Percentiles rank a stretch among this genome's conserved stretches.
phyloP scores from a whole-genome alignment of 345 rosid species.

The Arabis hirsuta region DNA sequence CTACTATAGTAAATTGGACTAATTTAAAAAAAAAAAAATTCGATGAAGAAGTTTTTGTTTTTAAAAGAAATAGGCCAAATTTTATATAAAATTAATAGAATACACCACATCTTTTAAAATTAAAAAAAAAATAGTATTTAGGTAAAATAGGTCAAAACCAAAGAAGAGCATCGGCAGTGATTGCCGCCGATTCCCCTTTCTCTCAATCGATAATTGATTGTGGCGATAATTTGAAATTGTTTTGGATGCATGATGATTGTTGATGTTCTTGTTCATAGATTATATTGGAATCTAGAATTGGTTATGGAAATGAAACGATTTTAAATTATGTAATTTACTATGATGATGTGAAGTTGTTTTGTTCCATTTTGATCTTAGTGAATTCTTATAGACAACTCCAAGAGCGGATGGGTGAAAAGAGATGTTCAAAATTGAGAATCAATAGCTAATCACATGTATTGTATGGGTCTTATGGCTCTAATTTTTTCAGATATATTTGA shows the following conservation, averaged over 20 bases:
- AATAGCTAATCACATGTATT: conserved; percentile 87
- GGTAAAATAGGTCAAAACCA: no score
- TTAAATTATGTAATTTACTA: neutral
- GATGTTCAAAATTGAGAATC: conserved; percentile 81
- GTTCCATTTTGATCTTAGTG: neutral
- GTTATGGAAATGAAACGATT: neutral
- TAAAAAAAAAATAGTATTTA: no score
- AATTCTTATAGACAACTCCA: conserved; percentile 67
- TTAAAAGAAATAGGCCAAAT: no score
- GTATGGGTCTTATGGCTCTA: conserved; percentile 96
- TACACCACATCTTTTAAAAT: no score
- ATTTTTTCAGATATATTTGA: conserved; percentile 78
- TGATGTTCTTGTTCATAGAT: conserved; percentile 14
- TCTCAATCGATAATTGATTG: conserved; percentile 44
- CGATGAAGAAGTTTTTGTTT: no score
- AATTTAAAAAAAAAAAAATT: no score
- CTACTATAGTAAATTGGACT: no score
- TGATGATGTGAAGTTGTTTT: conserved; percentile 4
- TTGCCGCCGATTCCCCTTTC: conserved; percentile 50
- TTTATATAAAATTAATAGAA: no score
- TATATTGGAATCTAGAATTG: neutral
- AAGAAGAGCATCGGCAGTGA: no score
- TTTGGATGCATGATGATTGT: no score
- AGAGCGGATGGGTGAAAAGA: conserved; percentile 91
- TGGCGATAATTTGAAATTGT: no score